Evolutionary conservation across 805 yeast species (phyloP).

Genomic region (Candida adriatica): DNA sequence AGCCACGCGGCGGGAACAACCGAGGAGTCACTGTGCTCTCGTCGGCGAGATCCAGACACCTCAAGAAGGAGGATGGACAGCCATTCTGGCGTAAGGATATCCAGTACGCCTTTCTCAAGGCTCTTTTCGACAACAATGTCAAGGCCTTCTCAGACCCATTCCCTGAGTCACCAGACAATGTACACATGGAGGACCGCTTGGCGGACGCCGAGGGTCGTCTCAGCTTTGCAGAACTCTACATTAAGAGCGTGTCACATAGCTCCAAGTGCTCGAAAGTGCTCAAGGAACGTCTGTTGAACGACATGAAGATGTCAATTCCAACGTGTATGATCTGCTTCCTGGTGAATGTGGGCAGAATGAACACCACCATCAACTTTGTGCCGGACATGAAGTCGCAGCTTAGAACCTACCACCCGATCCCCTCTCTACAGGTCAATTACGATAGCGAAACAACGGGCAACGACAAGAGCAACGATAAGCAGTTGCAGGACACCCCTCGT

Average conservation of each 20-base stretch:
- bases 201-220: slow-evolving; percentile 36
- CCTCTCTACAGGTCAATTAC: slow-evolving; percentile 71
- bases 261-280: slow-evolving; percentile 77
- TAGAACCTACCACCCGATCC: slow-evolving; percentile 90
- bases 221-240: slow-evolving; percentile 79
- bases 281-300: slow-evolving; percentile 64
- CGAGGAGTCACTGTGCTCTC: slow-evolving; percentile 15
- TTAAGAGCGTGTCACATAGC: slow-evolving; percentile 75
- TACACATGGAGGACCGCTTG: slow-evolving; percentile 27
- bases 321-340: slow-evolving; percentile 78
- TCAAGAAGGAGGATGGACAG: slow-evolving; percentile 88
- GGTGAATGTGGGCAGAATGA: slow-evolving; percentile 89
- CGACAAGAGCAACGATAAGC: slow-evolving; percentile 49
- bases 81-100: slow-evolving; percentile 86
- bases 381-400: slow-evolving; percentile 93
- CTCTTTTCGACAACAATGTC: slow-evolving; percentile 55
- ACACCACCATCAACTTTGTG: slow-evolving; percentile 90
- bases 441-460: slow-evolving; percentile 25
- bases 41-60: slow-evolving; percentile 41
- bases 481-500: slow-evolving; percentile 91
- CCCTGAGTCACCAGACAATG: slow-evolving; percentile 32
- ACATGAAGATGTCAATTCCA: slow-evolving; percentile 55
- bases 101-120: slow-evolving; percentile 69
- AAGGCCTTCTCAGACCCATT: slow-evolving; percentile 64
- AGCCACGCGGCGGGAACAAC: slow-evolving; percentile 9